These are phyloP conservation scores for Pelargonium myrrhifolium DNA, from an alignment of 441 rosid species.

Conservation along the genomic window DNA sequence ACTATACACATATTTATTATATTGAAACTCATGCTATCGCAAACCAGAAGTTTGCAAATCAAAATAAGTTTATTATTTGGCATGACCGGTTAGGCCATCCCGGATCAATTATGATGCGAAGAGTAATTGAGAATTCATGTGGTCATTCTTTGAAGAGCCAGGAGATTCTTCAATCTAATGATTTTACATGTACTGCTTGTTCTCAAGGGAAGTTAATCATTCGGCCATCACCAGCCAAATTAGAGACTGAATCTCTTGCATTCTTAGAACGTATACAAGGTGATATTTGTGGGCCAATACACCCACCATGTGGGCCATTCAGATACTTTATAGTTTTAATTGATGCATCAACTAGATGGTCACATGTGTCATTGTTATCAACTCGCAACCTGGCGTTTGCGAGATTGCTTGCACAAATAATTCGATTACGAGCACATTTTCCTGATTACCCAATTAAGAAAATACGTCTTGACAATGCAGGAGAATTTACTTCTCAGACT, in stretches of 20 bases:
- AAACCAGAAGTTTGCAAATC: not conserved
- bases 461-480: not conserved
- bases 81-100: not conserved
- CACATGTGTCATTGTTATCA: not conserved
- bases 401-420: too few relatives aligned
- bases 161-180: not conserved
- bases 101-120: not conserved
- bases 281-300: too few relatives aligned
- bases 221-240: not conserved
- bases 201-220: slow-evolving; percentile 1
- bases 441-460: not conserved
- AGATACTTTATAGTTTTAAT: too few relatives aligned
- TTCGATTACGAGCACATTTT: not conserved
- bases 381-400: not conserved
- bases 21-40: not conserved
- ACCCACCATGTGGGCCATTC: not conserved
- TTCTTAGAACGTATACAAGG: not conserved
- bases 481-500: not conserved
- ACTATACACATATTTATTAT: not conserved
- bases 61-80: not conserved
- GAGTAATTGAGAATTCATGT: not conserved
- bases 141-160: slow-evolving; percentile 2
- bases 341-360: not conserved
- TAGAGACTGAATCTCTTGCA: not conserved
- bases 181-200: not conserved